These are phyloP conservation scores for Metroxylon sagu DNA, from an alignment of 176 grass and related monocot species.

Conservation along the genomic window DNA sequence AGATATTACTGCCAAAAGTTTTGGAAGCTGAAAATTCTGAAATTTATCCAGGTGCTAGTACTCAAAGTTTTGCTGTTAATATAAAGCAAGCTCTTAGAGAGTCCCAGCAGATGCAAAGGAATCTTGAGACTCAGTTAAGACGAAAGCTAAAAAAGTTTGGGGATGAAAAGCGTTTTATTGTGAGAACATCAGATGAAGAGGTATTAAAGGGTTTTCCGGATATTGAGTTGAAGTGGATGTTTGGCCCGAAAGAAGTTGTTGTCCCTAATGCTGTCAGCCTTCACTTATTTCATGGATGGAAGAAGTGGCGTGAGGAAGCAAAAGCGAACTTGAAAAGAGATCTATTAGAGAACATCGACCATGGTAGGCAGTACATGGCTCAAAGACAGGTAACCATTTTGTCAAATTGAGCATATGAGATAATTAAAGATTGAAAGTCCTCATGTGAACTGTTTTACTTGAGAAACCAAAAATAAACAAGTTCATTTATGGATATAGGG, in stretches of 20 bases:
- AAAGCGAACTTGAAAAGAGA: slow-evolving; percentile 30
- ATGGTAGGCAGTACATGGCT: slow-evolving; percentile 23
- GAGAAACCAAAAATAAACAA: too few species aligned
- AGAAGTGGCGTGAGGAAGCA: slow-evolving; percentile 28
- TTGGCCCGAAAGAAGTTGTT: slow-evolving; percentile 27
- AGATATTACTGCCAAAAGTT: slow-evolving; percentile 22
- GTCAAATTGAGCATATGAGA: too few species aligned
- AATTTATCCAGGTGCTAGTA: slow-evolving; percentile 2
- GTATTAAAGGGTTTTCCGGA: slow-evolving; percentile 31
- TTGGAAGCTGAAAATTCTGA: slow-evolving; percentile 21
- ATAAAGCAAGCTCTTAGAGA: slow-evolving; percentile 14
- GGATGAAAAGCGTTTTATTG: slow-evolving; percentile 22
- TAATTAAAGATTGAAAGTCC: too few species aligned
- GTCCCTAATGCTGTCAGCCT: slow-evolving; percentile 17
- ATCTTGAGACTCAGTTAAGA: slow-evolving; percentile 17
- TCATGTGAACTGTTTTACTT: too few species aligned
- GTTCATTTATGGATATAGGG: background rate
- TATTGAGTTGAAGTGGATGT: slow-evolving; percentile 26
- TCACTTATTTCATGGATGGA: slow-evolving; percentile 26
- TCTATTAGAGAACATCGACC: slow-evolving; percentile 12
- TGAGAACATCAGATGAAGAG: slow-evolving; percentile 22
- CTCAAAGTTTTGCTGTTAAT: slow-evolving; percentile 13
- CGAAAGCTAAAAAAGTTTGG: slow-evolving; percentile 24
- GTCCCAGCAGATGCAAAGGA: slow-evolving; percentile 19
- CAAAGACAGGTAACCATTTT: slow-evolving; percentile 14